Base-by-base conservation (phyloP, 805 yeast species). In the Candida chilensis region DNA sequence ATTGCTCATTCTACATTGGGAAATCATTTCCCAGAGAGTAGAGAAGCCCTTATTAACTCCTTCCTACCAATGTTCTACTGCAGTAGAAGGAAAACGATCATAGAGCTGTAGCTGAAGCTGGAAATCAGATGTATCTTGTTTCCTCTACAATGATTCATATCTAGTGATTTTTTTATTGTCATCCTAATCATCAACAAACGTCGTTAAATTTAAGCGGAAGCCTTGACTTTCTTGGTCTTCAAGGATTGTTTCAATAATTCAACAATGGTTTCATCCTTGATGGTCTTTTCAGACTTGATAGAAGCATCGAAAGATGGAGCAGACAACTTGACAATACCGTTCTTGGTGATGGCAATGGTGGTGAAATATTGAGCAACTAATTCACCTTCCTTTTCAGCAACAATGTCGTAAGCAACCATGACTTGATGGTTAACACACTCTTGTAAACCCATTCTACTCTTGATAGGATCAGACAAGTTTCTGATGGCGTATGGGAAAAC, bases 271-370 rank as follows among this genome's bases (percentile, higher is more conserved):
- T 70, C 76, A 43, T 71, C 74, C 28, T 64, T 52, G 31, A 77
- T 53, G 44, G 55, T 56, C 61, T 76, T 73, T 17, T 74, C 79
- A 31, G 79, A 57, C 47, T 70, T 62, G 55, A 77, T 63, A 34
- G 61, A 52, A 25, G 47, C 54, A 36, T 71, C 63, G 38, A 78
- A 71, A 33, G 64, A 52, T 13, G 84, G 72, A 13, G 67, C 49
- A 29, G 87, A 71, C 44, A 74, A 65, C 58, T 71, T 76, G 42
- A 78, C 72, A 43, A 75, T 60, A 30, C 90, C 90, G 43, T 73
- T 73, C 57, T 75, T 75, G 50, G 87, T 80, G 45, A 82, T 53
- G 20, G 81, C 87, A 45, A 81, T 71, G 28, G 90, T 82, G 41
- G 85, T 72, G 61, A 75, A 80, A 52, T 61, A 75, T 60, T 81